These are phyloP conservation scores for Salix exigua DNA, from an alignment of 345 rosid species.

Conservation along the genomic window DNA sequence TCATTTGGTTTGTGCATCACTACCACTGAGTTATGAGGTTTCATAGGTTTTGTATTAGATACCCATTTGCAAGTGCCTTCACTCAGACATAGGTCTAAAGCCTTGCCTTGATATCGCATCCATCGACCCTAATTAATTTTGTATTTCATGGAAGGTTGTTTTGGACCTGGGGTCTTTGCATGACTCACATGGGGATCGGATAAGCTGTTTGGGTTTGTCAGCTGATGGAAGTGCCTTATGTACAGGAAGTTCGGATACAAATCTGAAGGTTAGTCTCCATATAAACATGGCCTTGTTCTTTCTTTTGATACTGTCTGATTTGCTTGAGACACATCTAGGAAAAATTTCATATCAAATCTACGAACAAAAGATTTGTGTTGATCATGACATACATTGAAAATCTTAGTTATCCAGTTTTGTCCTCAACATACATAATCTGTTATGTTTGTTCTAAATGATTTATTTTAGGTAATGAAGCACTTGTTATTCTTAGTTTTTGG, in stretches of 20 bases:
- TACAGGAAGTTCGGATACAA: slow-evolving; percentile 98
- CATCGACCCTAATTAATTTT: slow-evolving; percentile 9
- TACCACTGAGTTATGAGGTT: background rate
- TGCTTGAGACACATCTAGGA: background rate
- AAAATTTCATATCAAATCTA: background rate
- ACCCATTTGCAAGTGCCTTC: background rate
- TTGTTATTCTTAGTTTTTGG: background rate
- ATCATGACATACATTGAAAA: background rate
- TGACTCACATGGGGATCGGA: slow-evolving; percentile 66
- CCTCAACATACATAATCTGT: background rate
- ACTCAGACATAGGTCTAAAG: background rate
- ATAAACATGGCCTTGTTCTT: background rate
- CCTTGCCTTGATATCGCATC: background rate
- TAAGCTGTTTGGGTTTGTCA: slow-evolving; percentile 90
- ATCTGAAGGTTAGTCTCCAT: slow-evolving; percentile 67
- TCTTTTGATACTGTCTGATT: background rate
- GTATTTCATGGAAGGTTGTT: slow-evolving; percentile 53
- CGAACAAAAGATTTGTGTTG: background rate
- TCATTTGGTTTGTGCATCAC: background rate
- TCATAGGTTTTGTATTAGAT: background rate
- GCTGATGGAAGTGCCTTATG: slow-evolving; percentile 99
- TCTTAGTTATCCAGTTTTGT: background rate
- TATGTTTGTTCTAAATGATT: background rate
- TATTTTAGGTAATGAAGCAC: background rate
- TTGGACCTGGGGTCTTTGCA: slow-evolving; percentile 71